phyloP scores from a whole-genome alignment of 352 stramenopile genomes.

The Phytophthora melonis region DNA sequence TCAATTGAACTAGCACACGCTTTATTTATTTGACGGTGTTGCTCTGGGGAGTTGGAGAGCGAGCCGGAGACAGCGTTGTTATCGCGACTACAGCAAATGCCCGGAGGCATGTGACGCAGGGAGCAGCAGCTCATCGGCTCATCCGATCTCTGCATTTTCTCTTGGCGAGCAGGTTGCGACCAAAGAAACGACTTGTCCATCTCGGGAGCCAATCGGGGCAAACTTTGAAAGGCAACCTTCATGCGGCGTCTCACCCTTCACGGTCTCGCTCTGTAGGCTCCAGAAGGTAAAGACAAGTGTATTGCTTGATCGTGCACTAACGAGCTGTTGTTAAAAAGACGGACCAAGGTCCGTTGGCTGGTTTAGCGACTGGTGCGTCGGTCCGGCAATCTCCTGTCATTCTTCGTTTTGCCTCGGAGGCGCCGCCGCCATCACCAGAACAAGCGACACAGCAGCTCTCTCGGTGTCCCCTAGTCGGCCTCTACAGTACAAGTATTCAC shows the following conservation, averaged over 20 bases:
- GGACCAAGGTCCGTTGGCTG: slow-evolving; percentile 29
- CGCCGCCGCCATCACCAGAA: slow-evolving; percentile 4
- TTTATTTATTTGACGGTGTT: neutral
- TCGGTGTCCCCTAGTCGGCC: neutral
- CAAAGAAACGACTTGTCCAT: slow-evolving; percentile 23
- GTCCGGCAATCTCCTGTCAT: slow-evolving; percentile 18
- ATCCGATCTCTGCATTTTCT: slow-evolving; percentile 18
- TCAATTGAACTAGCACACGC: neutral
- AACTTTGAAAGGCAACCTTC: slow-evolving; percentile 20
- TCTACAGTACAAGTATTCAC: slow-evolving; percentile 3
- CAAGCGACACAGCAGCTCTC: slow-evolving; percentile 13
- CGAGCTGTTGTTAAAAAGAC: slow-evolving; percentile 29
- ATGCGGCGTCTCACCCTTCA: slow-evolving; percentile 26
- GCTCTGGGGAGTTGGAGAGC: neutral
- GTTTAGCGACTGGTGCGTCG: slow-evolving; percentile 33
- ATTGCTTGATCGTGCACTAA: slow-evolving; percentile 18
- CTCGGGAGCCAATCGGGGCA: slow-evolving; percentile 16
- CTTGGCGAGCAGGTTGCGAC: slow-evolving; percentile 18
- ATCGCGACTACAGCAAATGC: slow-evolving; percentile 27
- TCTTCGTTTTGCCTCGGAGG: slow-evolving; percentile 24
- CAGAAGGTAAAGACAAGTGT: slow-evolving; percentile 37
- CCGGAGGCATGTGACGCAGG: neutral
- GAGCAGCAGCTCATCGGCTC: slow-evolving; percentile 1
- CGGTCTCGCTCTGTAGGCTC: slow-evolving; percentile 5
- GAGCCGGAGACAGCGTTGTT: slow-evolving; percentile 14